Percentiles rank a stretch among this genome's conserved stretches.
Evolutionary conservation across 1,284 basidiomycete species (phyloP).

Genomic region (Amylostereum areolatum): DNA sequence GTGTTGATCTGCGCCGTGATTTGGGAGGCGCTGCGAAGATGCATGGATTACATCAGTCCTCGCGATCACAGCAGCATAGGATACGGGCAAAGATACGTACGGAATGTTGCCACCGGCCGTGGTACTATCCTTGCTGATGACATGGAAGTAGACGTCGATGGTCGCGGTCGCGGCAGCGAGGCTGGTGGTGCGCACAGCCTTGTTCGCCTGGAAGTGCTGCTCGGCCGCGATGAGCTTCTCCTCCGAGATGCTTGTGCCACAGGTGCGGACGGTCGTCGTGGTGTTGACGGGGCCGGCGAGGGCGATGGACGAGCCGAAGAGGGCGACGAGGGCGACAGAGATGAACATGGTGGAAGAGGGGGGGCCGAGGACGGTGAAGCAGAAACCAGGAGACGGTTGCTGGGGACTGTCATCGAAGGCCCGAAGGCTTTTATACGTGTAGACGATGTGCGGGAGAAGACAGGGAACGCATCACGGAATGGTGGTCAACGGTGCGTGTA

Average conservation of each 20-base stretch:
- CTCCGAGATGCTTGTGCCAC: constrained; percentile 31
- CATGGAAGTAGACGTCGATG: constrained; percentile 40
- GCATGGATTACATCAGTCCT: constrained; percentile 13
- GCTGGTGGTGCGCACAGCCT: constrained; percentile 23
- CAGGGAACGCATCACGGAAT: too few relatives aligned
- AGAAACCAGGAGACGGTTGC: not conserved
- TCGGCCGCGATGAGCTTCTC: constrained; percentile 31
- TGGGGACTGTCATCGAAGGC: too few relatives aligned
- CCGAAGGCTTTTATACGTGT: too few relatives aligned
- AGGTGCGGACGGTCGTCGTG: constrained; percentile 20
- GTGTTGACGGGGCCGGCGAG: constrained; percentile 14
- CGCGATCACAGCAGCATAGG: not conserved
- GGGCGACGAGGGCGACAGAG: constrained; percentile 15
- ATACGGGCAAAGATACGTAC: constrained; percentile 19
- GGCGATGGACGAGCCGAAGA: constrained; percentile 10
- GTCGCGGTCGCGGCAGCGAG: constrained; percentile 25
- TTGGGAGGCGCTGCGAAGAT: constrained; percentile 26
- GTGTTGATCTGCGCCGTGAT: constrained; percentile 36
- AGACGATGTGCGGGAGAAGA: too few relatives aligned
- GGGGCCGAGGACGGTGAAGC: too few relatives aligned
- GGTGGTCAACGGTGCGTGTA: too few relatives aligned
- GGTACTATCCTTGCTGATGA: constrained; percentile 30
- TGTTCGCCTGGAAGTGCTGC: constrained; percentile 36
- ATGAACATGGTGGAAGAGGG: constrained; percentile 9
- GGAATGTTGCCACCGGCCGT: constrained; percentile 39